Conservation (phyloP, 2,329 filamentous ascomycete species). For the Trichoderma koningiopsis region DNA sequence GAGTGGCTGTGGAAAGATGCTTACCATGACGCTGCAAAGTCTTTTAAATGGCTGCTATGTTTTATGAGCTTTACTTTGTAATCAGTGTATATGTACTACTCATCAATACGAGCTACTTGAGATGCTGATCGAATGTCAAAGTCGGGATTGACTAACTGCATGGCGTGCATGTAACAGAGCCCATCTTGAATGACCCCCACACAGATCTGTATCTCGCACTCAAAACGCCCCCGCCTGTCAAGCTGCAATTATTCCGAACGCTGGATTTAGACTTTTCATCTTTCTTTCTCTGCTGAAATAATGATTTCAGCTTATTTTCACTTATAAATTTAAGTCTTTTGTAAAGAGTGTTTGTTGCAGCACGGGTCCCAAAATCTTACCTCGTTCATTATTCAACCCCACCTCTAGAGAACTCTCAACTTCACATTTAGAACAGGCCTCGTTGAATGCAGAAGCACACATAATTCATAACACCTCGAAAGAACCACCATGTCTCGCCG, state of each 20-base stretch:
- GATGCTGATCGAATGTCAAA: not conserved
- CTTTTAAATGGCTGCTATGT: not conserved
- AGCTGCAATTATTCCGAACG: not conserved
- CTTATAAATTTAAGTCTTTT: not conserved
- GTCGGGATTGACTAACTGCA: not conserved
- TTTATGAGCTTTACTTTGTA: not conserved
- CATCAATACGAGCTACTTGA: not conserved
- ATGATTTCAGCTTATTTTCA: too few species aligned
- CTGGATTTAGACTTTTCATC: not conserved
- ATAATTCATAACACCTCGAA: not conserved
- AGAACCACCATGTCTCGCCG: slow-evolving; percentile 4
- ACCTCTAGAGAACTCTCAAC: too few species aligned
- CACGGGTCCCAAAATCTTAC: not conserved
- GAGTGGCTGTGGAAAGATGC: not conserved
- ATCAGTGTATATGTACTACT: not conserved
- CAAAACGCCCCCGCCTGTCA: not conserved
- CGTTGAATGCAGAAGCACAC: too few species aligned
- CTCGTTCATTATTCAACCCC: not conserved
- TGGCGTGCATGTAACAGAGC: not conserved
- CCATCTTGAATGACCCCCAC: not conserved
- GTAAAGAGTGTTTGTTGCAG: too few species aligned
- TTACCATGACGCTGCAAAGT: not conserved
- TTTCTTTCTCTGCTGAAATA: not conserved
- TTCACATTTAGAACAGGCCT: too few species aligned
- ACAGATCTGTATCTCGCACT: slow-evolving; percentile 4